Evolutionary conservation across 306 rosid genomes (phyloP), one percentile per base, ranked within the genome.

Genomic region (Datisca glomerata): DNA sequence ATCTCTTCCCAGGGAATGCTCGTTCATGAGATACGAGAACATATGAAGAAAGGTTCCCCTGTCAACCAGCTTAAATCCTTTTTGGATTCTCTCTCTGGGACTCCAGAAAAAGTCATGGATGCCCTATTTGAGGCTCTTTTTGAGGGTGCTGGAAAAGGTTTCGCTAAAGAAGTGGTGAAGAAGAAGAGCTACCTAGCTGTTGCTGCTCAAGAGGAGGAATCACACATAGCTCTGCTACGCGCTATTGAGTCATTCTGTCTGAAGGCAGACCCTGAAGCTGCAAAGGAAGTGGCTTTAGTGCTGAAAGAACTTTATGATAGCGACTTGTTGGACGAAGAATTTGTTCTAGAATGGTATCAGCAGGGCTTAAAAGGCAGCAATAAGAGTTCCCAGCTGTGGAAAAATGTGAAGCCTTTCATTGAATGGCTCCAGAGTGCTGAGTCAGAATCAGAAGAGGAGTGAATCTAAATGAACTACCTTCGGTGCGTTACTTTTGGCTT

Each of bases 351-450:
- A 34, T 73, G 81, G 86, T 78, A 66, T 53, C 51, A 53, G 45
- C 49, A 49, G 43, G 86, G 86, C 4, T 2, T 47, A 14, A 37
- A 10, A 6, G 75, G 81, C 14, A 52, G 22, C 21, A 67, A 48
- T 12, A 60, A 66, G 12, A 41, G 50, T 38, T 58, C 73, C 6
- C 70, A 13, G 7, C 46, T 73, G 6, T 78, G 81, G 78, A 78
- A 69, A 49, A 53, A 38, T 5, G 24, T 64, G 14, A 63, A 57
- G 42, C 86, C 86, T 2, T 73, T 78, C 53, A 67, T 78, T 0
- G 78, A 70, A 19, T 78, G 86, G 86, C 81, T 78, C 19, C 73
- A 73, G 63, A 78, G 55, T 20, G 86, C 86, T 0, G 86, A 78
- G 65, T 78, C 86, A 0, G 86, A 78, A 20, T 11, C 86, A 0